Evolutionary conservation across 1,284 basidiomycete genomes (phyloP).

Genomic region (Ganoderma leucocontextum): DNA sequence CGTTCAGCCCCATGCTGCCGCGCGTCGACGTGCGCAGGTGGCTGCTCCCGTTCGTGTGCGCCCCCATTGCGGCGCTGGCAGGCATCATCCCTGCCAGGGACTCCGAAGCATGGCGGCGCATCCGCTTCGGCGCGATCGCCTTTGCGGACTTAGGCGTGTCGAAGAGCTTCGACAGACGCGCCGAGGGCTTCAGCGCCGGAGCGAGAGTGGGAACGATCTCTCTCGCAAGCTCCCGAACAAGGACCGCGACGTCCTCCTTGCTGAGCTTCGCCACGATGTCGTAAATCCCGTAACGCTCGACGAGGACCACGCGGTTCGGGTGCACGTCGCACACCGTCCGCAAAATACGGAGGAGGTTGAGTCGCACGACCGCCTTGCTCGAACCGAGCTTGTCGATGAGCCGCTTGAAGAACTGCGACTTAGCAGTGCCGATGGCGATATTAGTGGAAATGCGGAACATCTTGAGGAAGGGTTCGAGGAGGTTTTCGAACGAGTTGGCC

Average conservation of each 20-base stretch:
- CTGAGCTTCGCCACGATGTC: constrained; percentile 83
- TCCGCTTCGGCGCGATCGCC: constrained; percentile 68
- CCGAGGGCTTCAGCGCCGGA: constrained; percentile 66
- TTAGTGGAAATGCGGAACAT: constrained; percentile 84
- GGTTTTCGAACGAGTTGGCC: constrained; percentile 93
- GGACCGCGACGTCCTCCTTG: constrained; percentile 84
- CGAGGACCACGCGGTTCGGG: constrained; percentile 83
- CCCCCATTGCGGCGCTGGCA: constrained; percentile 9
- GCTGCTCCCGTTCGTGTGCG: constrained; percentile 20
- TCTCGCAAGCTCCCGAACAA: constrained; percentile 88
- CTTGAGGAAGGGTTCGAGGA: constrained; percentile 93
- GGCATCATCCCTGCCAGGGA: constrained; percentile 49
- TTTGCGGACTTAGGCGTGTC: constrained; percentile 48
- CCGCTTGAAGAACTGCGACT: constrained; percentile 86
- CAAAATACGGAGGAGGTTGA: constrained; percentile 89
- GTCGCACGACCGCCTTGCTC: constrained; percentile 87
- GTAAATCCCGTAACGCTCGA: constrained; percentile 81
- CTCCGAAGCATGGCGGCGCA: constrained; percentile 75
- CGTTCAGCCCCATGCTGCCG: constrained; percentile 18
- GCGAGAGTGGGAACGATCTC: constrained; percentile 81
- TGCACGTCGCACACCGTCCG: constrained; percentile 89
- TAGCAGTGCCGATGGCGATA: constrained; percentile 82
- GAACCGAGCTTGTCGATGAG: constrained; percentile 87
- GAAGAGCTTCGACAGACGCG: constrained; percentile 45
- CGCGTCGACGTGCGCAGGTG: constrained; percentile 22